Evolutionary conservation across 164 flowering plant species (phyloP), one percentile per base, ranked within the genome.

Genomic region (Pachysandra terminalis): DNA sequence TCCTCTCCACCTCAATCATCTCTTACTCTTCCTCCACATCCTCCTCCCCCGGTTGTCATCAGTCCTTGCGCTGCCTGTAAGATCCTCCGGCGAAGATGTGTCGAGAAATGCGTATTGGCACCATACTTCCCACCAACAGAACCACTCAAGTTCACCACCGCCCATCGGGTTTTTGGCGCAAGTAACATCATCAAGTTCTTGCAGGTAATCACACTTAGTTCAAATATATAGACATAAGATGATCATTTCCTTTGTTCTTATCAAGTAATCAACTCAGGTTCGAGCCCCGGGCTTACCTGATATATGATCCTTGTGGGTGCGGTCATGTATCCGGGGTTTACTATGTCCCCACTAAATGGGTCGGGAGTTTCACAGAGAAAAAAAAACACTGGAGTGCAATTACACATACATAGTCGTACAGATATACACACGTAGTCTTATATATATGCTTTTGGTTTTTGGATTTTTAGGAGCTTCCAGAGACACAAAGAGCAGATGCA

Each of bases 31-130:
- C n/a, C n/a, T n/a, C n/a, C n/a, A n/a, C n/a, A n/a, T n/a, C n/a
- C 74, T 12, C 61, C 74, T 1, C 71, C 82, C 0, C 49, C 67
- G 13, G 72, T 79, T 0, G 77, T 86, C 4, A 68, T 82, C 37
- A 83, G 84, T 72, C 94, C 94, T 15, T 89, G 94, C 49, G 91
- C 94, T 2, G 94, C 94, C 54, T 89, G 94, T 73, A 89, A 89
- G 64, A 89, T 85, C 27, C 91, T 89, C n/a, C 87, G 94, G 13
- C 83, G 94, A 12, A 58, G 91, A 4, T 86, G 90, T 72, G 85
- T 67, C 21, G 91, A 85, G 9, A 87, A 85, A 56, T 89, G 94
- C 65, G 81, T 89, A 7, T 62, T 89, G 25, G 94, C 94, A 10
- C 95, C 95, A 0, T 89, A 87, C 66, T 89, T 89, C 58, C 95